A percentile compares a stretch with the other conserved stretches of the same genome.
Conservation (phyloP, 108 stramenopile species). For the Nitzschia putrida region DNA sequence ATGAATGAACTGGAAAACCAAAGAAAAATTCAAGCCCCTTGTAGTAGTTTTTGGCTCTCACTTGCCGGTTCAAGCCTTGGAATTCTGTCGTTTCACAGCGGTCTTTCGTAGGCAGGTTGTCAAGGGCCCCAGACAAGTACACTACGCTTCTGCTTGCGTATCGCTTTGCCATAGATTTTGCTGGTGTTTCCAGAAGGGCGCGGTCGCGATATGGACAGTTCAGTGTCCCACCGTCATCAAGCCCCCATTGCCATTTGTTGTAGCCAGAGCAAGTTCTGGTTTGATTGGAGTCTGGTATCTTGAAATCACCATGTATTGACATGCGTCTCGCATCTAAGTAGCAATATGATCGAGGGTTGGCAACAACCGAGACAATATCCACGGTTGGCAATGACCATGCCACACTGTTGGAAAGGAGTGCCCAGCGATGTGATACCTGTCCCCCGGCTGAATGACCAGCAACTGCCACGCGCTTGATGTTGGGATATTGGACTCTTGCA, state of each 20-base stretch:
- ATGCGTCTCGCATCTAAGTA: slow-evolving; percentile 71
- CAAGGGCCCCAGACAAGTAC: slow-evolving; percentile 70
- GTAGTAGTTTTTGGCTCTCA: slow-evolving; percentile 59
- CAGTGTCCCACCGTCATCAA: slow-evolving; percentile 49
- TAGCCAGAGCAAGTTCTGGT: slow-evolving; percentile 51
- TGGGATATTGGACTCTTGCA: slow-evolving; percentile 44
- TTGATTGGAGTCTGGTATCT: slow-evolving; percentile 14
- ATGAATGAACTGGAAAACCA: too few relatives aligned
- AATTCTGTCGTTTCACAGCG: slow-evolving; percentile 57
- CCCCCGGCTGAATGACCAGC: slow-evolving; percentile 87
- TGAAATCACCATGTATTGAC: slow-evolving; percentile 19
- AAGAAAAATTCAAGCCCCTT: slow-evolving; percentile 17
- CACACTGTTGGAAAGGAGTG: slow-evolving; percentile 59
- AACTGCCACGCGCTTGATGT: slow-evolving; percentile 55
- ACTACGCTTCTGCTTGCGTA: slow-evolving; percentile 62
- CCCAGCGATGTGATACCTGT: slow-evolving; percentile 82
- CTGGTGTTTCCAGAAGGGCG: slow-evolving; percentile 33
- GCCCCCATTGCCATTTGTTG: slow-evolving; percentile 81
- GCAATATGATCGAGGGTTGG: slow-evolving; percentile 79
- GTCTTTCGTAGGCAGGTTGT: slow-evolving; percentile 52
- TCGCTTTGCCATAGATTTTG: slow-evolving; percentile 32
- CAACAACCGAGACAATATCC: slow-evolving; percentile 57
- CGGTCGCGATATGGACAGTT: slow-evolving; percentile 60
- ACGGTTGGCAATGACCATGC: slow-evolving; percentile 26
- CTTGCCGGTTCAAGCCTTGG: slow-evolving; percentile 65